Conservation (phyloP, 2,329 filamentous ascomycete species). For the Paracorniculantispora psalliotae region DNA sequence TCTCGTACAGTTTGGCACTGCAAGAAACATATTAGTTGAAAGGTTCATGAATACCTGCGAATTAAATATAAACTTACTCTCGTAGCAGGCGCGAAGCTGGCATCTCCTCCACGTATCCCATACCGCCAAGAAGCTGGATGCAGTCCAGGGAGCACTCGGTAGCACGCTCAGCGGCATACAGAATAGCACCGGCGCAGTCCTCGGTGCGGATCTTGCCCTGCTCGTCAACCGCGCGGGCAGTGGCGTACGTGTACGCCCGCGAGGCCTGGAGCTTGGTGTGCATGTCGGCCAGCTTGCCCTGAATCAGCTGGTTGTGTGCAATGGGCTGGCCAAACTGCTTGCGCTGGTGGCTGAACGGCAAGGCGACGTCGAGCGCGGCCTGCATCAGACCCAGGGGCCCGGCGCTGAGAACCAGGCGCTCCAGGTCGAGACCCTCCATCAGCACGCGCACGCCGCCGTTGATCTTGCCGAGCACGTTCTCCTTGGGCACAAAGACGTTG, state of each 20-base stretch:
- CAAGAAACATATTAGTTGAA: slow-evolving; percentile 24
- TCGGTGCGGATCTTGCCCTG: slow-evolving; percentile 69
- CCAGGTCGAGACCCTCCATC: slow-evolving; percentile 94
- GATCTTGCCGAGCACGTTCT: slow-evolving; percentile 73
- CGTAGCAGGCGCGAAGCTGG: slow-evolving; percentile 79
- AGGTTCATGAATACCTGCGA: background rate
- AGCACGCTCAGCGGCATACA: slow-evolving; percentile 88
- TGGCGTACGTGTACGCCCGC: slow-evolving; percentile 80
- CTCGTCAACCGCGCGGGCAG: slow-evolving; percentile 76
- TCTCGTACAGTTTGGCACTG: slow-evolving; percentile 83
- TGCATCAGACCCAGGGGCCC: slow-evolving; percentile 95
- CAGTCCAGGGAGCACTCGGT: slow-evolving; percentile 83
- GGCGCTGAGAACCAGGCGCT: slow-evolving; percentile 84
- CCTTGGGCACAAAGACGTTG: slow-evolving; percentile 78
- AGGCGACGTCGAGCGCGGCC: slow-evolving; percentile 74
- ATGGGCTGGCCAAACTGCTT: slow-evolving; percentile 86
- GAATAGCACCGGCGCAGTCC: slow-evolving; percentile 89
- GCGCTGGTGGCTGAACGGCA: slow-evolving; percentile 85
- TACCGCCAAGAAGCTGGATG: slow-evolving; percentile 89
- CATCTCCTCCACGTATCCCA: slow-evolving; percentile 95
- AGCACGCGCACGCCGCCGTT: slow-evolving; percentile 84
- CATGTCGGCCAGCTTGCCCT: slow-evolving; percentile 94
- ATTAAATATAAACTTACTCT: slow-evolving; percentile 42
- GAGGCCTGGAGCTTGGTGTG: slow-evolving; percentile 87
- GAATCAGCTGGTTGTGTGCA: slow-evolving; percentile 87